Base-by-base conservation (phyloP, 768 basidiomycete genomes). In the Boletus vermiculosoides region DNA sequence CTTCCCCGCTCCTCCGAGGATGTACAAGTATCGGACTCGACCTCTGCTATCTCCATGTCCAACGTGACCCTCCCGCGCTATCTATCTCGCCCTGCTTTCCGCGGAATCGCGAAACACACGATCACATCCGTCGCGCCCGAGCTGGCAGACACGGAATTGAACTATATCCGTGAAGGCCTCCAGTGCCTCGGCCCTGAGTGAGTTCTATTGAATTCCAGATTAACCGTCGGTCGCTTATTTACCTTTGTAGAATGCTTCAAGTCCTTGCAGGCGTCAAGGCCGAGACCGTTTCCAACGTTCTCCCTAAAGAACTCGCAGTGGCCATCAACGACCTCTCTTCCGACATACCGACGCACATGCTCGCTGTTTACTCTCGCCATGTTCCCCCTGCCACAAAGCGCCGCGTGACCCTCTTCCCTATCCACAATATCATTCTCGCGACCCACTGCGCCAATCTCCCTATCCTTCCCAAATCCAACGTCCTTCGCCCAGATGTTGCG, bases 401-500 rank as follows among this genome's bases (percentile, higher is more conserved):
- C 16, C 60, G 70, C 10, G 69, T 74, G 8, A 74, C 73, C 0
- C 58, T 77, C 4, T 71, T 72, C 45, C 77, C 76, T 0, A 66
- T 67, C 11, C 76, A 78, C 54, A 73, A 67, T 28, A 68, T 77
- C 36, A 64, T 78, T 4, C 66, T 75, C 1, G 73, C 73, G 0
- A 46, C 69, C 0, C 59, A 69, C 46, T 75, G 67, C 30, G 50
- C 74, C 13, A 68, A 70, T 46, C 57, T 74, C n/a, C 68, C 68
- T 2, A 22, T 62, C 9, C 58, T 71, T 0, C 64, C 72, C 0
- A 5, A 45, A 0, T 61, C 70, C 3, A 31, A 51, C 9, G 52
- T 72, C 11, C 16, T 16, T 10, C 39, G 52, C 30, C 66, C 63
- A 0, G 60, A 55, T 0, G 18, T 18, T 0, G n/a, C 54, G 2